Evolutionary conservation across 2,329 filamentous ascomycete genomes (phyloP).

Genomic region (Cryphonectria japonica): DNA sequence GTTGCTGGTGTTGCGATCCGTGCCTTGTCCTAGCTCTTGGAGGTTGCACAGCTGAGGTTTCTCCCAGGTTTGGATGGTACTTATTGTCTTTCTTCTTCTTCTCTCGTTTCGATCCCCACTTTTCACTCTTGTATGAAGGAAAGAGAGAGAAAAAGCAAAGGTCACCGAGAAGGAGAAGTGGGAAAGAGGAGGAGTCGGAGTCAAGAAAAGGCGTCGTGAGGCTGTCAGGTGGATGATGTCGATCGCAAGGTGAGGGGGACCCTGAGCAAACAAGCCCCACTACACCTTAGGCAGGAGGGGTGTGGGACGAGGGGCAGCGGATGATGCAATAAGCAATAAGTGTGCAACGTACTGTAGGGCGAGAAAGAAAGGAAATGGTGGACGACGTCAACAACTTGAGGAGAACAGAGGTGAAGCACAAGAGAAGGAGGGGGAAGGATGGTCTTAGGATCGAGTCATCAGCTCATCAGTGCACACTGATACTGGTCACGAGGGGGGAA

Average conservation of each 20-base stretch:
- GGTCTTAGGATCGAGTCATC: slow-evolving; percentile 17
- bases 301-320: slow-evolving; percentile 5
- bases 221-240: neutral
- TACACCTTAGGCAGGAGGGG: neutral
- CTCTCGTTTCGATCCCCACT: neutral
- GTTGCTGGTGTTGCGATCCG: neutral
- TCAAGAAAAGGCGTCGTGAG: neutral
- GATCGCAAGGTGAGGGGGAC: slow-evolving; percentile 3
- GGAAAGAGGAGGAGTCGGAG: neutral
- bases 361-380: neutral
- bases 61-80: neutral
- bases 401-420: neutral
- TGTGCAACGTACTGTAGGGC: neutral
- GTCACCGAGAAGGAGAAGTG: too few species aligned
- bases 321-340: slow-evolving; percentile 4
- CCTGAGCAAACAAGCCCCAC: slow-evolving; percentile 9
- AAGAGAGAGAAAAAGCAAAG: neutral
- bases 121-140: neutral
- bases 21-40: neutral
- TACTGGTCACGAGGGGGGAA: slow-evolving; percentile 9
- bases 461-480: neutral
- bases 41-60: neutral
- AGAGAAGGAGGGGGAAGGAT: neutral
- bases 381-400: neutral
- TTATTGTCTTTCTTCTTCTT: neutral